Percentiles rank a stretch among this genome's conserved stretches.
These are phyloP conservation scores for Daldinia childiae DNA, from an alignment of 495 filamentous ascomycete species.

Conservation along the genomic window DNA sequence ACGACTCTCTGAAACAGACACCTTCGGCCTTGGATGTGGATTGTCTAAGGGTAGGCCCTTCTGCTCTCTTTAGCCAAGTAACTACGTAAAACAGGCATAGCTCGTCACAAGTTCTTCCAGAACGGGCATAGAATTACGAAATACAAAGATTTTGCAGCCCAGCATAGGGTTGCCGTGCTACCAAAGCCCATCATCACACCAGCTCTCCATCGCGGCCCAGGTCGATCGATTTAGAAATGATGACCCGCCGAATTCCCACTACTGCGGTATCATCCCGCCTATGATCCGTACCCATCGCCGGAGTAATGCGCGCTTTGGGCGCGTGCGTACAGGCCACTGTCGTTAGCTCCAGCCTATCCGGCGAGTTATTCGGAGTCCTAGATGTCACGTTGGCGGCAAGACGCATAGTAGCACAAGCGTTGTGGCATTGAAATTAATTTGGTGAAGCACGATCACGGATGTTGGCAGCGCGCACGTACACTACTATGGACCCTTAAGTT, in stretches of 20 bases:
- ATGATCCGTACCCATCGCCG: slow-evolving; percentile 20
- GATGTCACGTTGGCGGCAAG: slow-evolving; percentile 35
- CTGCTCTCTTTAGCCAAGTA: slow-evolving; percentile 38
- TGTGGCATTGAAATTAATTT: slow-evolving; percentile 18
- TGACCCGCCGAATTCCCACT: slow-evolving; percentile 32
- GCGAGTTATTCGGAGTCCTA: slow-evolving; percentile 11
- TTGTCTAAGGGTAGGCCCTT: slow-evolving; percentile 18
- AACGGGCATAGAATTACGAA: slow-evolving; percentile 40
- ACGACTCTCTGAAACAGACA: slow-evolving; percentile 36
- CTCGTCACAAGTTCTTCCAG: slow-evolving; percentile 44
- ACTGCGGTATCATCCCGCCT: slow-evolving; percentile 27
- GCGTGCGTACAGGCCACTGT: slow-evolving; percentile 37
- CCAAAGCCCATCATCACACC: slow-evolving; percentile 14
- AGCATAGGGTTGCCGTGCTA: slow-evolving; percentile 16
- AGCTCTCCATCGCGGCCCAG: slow-evolving; percentile 8
- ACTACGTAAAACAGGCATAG: slow-evolving; percentile 38
- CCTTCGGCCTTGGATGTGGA: slow-evolving; percentile 32
- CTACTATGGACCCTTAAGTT: slow-evolving; percentile 3
- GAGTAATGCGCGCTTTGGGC: slow-evolving; percentile 32
- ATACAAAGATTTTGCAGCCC: slow-evolving; percentile 19
- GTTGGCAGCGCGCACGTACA: slow-evolving; percentile 6
- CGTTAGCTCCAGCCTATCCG: slow-evolving; percentile 29
- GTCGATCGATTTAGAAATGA: slow-evolving; percentile 13
- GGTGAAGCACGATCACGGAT: slow-evolving; percentile 18
- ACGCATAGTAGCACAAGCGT: slow-evolving; percentile 21